Base-by-base conservation (phyloP, 1,284 basidiomycete genomes). In the Pholiota adiposa region DNA sequence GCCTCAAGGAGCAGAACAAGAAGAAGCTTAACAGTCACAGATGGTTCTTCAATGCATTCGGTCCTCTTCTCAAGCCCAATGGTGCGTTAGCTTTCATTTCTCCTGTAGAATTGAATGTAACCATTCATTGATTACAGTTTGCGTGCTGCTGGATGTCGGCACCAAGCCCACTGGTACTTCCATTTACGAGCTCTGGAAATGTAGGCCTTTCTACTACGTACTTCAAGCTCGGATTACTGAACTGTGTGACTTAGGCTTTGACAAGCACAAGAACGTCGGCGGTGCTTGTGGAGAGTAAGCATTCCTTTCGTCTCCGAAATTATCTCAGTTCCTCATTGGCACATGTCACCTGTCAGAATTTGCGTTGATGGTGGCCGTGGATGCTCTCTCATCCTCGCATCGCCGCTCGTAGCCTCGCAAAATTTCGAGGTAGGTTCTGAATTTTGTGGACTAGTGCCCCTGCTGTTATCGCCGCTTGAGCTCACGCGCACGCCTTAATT, bases 1-100 rank as follows among this genome's bases (percentile, higher is more conserved):
- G 94, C 70, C 78, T 97, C 67, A 97, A 97, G 77, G 96, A 96
- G 73, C 90, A 94, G 77, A 97, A 97, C 81, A 93, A 95, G 86
- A 96, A 96, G 83, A 96, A 96, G 72, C 77, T 96, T 63, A 96
- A 96, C 78, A 91, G 88, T 70, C 93, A 96, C 70, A 87, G 96
- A 44, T 98, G 96, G 96, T 95, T 98, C 77, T 98, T 98, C 85
- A 97, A 98, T 70, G 96, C 94, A 0, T 93, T 98, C 65, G 94
- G 94, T 14, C 90, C 93, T 25, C 82, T 97, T 55, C 83, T 96
- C 72, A 88, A 90, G 52, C 92, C 92, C 25, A 91, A 93, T 66
- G 88, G 89, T 88, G 55, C 51, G 79, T 67, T 21, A n/a, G 51
- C 21, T 43, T 33, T 59, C 33, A 57, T 23, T 53, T 61, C 41